Percentiles rank a stretch among this genome's conserved stretches.
Evolutionary conservation across 202 grass and related monocot genomes (phyloP).

Genomic region (Zoysia matrella): DNA sequence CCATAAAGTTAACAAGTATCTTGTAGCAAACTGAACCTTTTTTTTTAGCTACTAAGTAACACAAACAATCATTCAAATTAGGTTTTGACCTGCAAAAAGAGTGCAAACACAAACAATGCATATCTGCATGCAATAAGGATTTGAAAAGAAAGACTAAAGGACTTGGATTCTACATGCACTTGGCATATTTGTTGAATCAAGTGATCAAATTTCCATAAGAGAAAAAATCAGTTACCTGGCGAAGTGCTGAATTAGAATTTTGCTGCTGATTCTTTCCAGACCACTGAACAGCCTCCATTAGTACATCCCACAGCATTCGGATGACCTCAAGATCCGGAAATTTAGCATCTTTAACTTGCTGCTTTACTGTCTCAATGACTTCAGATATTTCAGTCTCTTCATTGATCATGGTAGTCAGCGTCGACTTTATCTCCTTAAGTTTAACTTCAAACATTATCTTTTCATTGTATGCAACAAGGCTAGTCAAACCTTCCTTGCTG

Average conservation of each 20-base stretch:
- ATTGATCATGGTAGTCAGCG: conserved; percentile 72
- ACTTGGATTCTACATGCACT: neutral
- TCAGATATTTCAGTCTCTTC: conserved; percentile 79
- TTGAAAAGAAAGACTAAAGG: neutral
- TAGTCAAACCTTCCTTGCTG: conserved; percentile 82
- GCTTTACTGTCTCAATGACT: conserved; percentile 79
- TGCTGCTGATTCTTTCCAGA: conserved; percentile 98
- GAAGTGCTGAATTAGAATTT: conserved; percentile 87
- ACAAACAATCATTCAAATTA: neutral
- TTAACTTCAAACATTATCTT: conserved; percentile 98
- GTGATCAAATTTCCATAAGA: neutral
- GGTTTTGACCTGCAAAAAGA: neutral
- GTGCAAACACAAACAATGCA: too few relatives aligned
- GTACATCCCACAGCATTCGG: conserved; percentile 86
- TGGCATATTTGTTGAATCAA: neutral
- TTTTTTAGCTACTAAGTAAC: neutral
- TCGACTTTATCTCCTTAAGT: conserved; percentile 88
- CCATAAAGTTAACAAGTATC: too few relatives aligned
- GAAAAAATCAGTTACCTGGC: conserved; percentile 55
- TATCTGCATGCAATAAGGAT: neutral
- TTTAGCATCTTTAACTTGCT: conserved; percentile 89
- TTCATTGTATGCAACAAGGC: conserved; percentile 79
- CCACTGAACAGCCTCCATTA: conserved; percentile 97
- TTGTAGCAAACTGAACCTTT: too few relatives aligned
- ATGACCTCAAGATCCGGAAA: conserved; percentile 92